Evolutionary conservation across 2,329 filamentous ascomycete genomes (phyloP).

Genomic region (Alternaria sp.): DNA sequence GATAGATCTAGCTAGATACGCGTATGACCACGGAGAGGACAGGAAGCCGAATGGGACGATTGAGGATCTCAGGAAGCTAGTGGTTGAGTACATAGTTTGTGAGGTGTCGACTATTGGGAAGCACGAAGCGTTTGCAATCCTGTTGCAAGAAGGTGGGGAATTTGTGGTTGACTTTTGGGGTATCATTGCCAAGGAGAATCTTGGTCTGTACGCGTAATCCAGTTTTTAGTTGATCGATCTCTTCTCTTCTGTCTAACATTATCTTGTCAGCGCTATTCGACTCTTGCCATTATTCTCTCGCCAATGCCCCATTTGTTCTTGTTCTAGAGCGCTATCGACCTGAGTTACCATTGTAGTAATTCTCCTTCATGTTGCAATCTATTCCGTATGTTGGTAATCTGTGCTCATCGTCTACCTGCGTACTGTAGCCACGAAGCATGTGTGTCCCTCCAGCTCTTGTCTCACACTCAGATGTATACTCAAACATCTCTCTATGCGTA

Average conservation of each 20-base stretch:
- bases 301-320: too few species aligned
- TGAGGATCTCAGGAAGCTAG: conserved; percentile 33
- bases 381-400: not conserved
- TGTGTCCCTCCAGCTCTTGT: not conserved
- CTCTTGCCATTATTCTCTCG: too few species aligned
- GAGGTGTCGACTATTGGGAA: conserved; percentile 29
- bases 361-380: too few species aligned
- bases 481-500: not conserved
- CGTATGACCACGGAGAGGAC: conserved; percentile 26
- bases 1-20: conserved; percentile 34
- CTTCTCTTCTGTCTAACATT: too few species aligned
- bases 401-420: not conserved
- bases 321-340: too few species aligned
- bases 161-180: conserved; percentile 34
- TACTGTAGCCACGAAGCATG: too few species aligned
- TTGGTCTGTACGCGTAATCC: too few species aligned
- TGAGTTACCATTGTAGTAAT: too few species aligned
- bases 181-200: too few species aligned
- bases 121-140: conserved; percentile 29
- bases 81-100: conserved; percentile 34
- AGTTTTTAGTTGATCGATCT: too few species aligned
- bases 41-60: conserved; percentile 18
- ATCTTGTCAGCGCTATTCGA: too few species aligned
- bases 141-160: conserved; percentile 39
- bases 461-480: not conserved